These are phyloP conservation scores for Erysimum pusillum DNA, from an alignment of 441 rosid genomes.

Conservation along the genomic window DNA sequence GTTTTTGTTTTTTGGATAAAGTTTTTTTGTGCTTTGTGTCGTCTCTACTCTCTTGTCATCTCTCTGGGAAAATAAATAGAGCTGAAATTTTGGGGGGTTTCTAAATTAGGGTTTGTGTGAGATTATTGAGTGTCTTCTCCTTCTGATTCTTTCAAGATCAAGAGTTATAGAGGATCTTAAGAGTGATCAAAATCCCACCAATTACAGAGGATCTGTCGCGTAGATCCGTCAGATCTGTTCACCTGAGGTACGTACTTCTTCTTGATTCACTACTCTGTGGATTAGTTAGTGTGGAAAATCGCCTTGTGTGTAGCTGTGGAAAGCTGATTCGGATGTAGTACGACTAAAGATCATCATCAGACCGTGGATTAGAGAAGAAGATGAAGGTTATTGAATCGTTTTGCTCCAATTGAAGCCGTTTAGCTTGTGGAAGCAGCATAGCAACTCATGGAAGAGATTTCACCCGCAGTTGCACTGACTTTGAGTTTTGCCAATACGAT, in stretches of 20 bases:
- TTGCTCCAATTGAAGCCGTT: slow-evolving; percentile 22
- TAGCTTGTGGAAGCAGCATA: slow-evolving; percentile 6
- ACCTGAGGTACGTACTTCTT: slow-evolving; percentile 42
- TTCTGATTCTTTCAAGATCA: slow-evolving; percentile 23
- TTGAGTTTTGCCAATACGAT: slow-evolving; percentile 67
- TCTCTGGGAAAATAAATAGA: slow-evolving; percentile 20
- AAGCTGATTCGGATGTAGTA: slow-evolving; percentile 49
- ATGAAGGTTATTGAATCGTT: slow-evolving; percentile 49
- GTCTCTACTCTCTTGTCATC: slow-evolving; percentile 33
- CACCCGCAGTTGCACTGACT: slow-evolving; percentile 73
- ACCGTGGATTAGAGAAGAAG: slow-evolving; percentile 46
- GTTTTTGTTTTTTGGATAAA: slow-evolving; percentile 47
- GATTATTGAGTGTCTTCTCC: slow-evolving; percentile 4
- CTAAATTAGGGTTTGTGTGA: slow-evolving; percentile 44
- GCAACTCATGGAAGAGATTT: slow-evolving; percentile 77
- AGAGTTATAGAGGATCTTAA: neutral
- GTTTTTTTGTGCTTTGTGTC: slow-evolving; percentile 50
- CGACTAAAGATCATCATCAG: slow-evolving; percentile 37
- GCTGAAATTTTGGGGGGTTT: slow-evolving; percentile 49
- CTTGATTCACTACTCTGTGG: slow-evolving; percentile 49
- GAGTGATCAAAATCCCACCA: slow-evolving; percentile 23
- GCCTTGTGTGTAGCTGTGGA: slow-evolving; percentile 46
- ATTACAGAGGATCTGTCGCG: slow-evolving; percentile 34
- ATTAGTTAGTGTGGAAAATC: slow-evolving; percentile 25
- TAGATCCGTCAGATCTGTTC: slow-evolving; percentile 73